Percentiles rank a stretch among this genome's conserved stretches.
These are phyloP conservation scores for Viola odorata DNA, from an alignment of 345 rosid species.

Conservation along the genomic window DNA sequence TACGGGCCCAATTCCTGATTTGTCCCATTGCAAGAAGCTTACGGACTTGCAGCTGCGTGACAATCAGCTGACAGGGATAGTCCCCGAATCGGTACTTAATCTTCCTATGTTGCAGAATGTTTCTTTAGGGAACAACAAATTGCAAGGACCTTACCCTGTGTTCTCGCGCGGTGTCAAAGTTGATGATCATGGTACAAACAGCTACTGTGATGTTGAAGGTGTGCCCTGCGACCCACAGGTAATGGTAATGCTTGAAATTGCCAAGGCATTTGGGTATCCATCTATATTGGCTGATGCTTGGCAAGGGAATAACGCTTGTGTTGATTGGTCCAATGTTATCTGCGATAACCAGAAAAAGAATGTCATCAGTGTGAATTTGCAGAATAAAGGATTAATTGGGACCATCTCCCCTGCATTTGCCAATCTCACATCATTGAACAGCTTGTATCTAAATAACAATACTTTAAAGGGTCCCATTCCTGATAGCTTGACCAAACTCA, in stretches of 20 bases:
- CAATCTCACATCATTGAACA: constrained; percentile 49
- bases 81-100: constrained; percentile 41
- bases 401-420: constrained; percentile 58
- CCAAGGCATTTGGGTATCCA: constrained; percentile 69
- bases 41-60: constrained; percentile 76
- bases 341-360: constrained; percentile 41
- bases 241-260: constrained; percentile 49
- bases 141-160: constrained; percentile 71
- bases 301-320: constrained; percentile 61
- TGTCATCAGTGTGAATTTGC: constrained; percentile 45
- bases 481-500: constrained; percentile 41
- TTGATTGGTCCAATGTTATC: constrained; percentile 46
- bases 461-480: constrained; percentile 65
- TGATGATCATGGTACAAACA: constrained; percentile 23
- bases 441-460: constrained; percentile 48
- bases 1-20: constrained; percentile 72
- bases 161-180: constrained; percentile 26
- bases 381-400: constrained; percentile 46
- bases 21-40: constrained; percentile 44
- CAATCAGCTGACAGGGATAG: constrained; percentile 63
- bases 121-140: constrained; percentile 57
- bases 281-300: constrained; percentile 50
- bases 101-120: constrained; percentile 43
- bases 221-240: constrained; percentile 54
- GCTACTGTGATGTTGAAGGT: constrained; percentile 46